Percentiles rank a stretch among this genome's conserved stretches.
Conservation (phyloP, 129 eudicot genomes). For the Dittrichia graveolens region DNA sequence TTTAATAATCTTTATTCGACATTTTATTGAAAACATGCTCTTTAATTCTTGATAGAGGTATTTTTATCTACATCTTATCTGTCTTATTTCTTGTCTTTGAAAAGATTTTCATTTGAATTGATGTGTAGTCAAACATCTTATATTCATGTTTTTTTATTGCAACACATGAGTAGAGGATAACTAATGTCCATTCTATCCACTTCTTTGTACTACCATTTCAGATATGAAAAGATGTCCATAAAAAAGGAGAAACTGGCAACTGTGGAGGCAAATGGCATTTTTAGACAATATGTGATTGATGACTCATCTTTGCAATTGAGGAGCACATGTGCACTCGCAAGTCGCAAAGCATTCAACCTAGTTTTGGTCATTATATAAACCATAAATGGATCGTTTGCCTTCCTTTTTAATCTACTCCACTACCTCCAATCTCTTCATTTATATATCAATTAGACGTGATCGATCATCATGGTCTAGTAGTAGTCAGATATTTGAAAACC, state of each 20-base stretch:
- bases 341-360: background rate
- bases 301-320: conserved; percentile 33
- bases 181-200: too few relatives aligned
- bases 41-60: too few relatives aligned
- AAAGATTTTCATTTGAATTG: too few relatives aligned
- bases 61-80: too few relatives aligned
- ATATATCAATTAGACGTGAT: too few relatives aligned
- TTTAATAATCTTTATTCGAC: too few relatives aligned
- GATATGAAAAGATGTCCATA: background rate
- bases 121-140: background rate
- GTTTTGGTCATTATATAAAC: background rate
- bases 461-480: too few relatives aligned
- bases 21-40: too few relatives aligned
- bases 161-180: background rate
- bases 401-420: background rate
- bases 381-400: background rate
- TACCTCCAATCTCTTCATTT: background rate
- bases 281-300: conserved; percentile 19
- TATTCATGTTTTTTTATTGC: too few relatives aligned
- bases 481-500: too few relatives aligned
- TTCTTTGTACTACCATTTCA: background rate
- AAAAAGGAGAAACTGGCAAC: background rate
- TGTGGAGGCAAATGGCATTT: conserved; percentile 3
- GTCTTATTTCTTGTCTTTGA: too few relatives aligned
- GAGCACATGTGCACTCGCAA: conserved; percentile 19